These are phyloP conservation scores for Diphasiastrum complanatum DNA, from an alignment of 83 land plant genomes.

Conservation along the genomic window DNA sequence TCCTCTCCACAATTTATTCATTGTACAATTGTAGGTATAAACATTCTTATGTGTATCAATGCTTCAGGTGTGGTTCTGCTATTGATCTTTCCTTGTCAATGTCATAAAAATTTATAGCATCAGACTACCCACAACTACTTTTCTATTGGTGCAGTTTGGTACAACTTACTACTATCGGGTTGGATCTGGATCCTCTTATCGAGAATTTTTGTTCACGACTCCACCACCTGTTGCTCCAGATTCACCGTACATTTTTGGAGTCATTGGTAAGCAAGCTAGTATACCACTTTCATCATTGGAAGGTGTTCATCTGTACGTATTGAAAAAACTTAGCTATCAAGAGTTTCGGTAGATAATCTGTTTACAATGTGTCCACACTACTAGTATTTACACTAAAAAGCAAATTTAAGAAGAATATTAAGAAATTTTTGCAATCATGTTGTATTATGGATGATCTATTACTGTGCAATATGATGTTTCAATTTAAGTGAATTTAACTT, in stretches of 20 bases:
- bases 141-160: neutral
- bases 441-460: too few relatives aligned
- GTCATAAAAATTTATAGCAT: neutral
- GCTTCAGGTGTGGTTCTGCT: neutral
- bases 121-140: neutral
- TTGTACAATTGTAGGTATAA: too few relatives aligned
- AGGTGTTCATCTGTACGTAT: neutral
- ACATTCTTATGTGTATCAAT: neutral
- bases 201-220: constrained; percentile 13
- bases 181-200: neutral
- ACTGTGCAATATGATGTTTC: too few relatives aligned
- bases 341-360: neutral
- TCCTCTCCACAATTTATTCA: too few relatives aligned
- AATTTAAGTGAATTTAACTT: too few relatives aligned
- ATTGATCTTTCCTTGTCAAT: neutral
- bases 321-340: neutral
- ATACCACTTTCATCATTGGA: neutral
- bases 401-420: neutral
- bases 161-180: neutral
- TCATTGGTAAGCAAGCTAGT: constrained; percentile 7
- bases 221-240: constrained; percentile 13
- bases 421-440: too few relatives aligned
- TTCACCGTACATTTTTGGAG: constrained; percentile 6
- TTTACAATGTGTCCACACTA: neutral
- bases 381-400: neutral